Base-by-base conservation (phyloP, 2,329 filamentous ascomycete genomes). In the Chaetomiaceae sp. region DNA sequence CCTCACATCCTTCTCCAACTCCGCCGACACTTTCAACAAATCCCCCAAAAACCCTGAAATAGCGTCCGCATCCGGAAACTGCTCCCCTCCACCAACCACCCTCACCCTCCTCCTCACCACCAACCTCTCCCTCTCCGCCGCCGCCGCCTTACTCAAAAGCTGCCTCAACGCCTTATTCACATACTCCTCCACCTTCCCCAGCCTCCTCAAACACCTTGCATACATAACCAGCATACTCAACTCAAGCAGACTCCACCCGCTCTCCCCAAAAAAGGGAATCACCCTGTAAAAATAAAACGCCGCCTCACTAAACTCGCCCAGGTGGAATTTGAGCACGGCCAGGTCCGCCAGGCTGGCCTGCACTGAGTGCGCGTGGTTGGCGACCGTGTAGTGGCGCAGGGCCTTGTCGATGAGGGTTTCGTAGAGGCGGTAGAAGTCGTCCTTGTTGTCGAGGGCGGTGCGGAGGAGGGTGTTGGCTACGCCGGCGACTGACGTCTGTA, bases 221-320 rank as follows among this genome's bases (percentile, higher is more conserved):
- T 96, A 94, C 78, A 96, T 87, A 59, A 89, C 82, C 6, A 97
- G 78, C 80, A 96, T 88, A 0, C 87, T 87, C 3, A 90, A 75
- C 65, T 97, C 91, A 12, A 96, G 76, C 1, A 85, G 74, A 49
- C 80, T 83, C 91, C 94, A 97, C 42, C 85, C 82, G 53, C 81
- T 84, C 53, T 86, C 83, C 0, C 86, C 87, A 62, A 94, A 96
- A 57, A 89, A 88, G 0, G 87, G 85, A 0, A 88, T 86, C 39
- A 94, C 84, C 42, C 84, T 80, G 63, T 87, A 81, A 63, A 99
- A 94, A 64, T 88, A 91, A 0, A 80, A 80, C 0, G 88, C 84
- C 1, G 94, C 91, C 1, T 83, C 79, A 2, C 74, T 75, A 65
- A 85, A 91, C 60, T 97, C 88, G 20, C 81, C 80, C 3, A 88